Conservation (phyloP, 768 basidiomycete genomes). For the Lactarius deliciosus region DNA sequence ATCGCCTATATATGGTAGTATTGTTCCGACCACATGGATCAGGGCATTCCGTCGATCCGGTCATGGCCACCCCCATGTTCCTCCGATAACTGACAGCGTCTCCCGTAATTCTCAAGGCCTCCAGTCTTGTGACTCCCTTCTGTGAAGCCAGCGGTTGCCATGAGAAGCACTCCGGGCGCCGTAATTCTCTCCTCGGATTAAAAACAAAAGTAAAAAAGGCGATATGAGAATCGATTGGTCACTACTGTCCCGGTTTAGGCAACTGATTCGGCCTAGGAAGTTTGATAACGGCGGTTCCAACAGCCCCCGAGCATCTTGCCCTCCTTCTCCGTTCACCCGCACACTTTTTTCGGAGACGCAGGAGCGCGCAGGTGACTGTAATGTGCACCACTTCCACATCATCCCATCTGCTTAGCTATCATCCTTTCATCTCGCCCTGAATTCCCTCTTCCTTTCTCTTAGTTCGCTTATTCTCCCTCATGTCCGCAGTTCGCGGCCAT, state of each 20-base stretch:
- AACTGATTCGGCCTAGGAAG: conserved; percentile 22
- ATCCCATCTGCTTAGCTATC: background rate
- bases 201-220: background rate
- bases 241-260: background rate
- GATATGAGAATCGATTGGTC: conserved; percentile 7
- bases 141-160: conserved; percentile 15
- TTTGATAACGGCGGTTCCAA: conserved; percentile 18
- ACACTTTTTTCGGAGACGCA: background rate
- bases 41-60: conserved; percentile 21
- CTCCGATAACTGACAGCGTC: conserved; percentile 1
- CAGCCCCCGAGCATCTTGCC: background rate
- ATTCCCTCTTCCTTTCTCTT: background rate
- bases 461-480: background rate
- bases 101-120: background rate
- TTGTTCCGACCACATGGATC: conserved; percentile 2
- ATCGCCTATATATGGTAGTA: background rate
- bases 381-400: background rate
- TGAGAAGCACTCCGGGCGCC: conserved; percentile 10
- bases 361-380: background rate
- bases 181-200: conserved; percentile 3
- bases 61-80: background rate
- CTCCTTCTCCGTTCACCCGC: background rate
- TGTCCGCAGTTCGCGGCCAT: background rate
- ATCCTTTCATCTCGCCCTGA: conserved; percentile 1
- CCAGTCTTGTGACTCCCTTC: conserved; percentile 13